Conservation (phyloP, 2,329 filamentous ascomycete species). For the Verticillium tricorpus region DNA sequence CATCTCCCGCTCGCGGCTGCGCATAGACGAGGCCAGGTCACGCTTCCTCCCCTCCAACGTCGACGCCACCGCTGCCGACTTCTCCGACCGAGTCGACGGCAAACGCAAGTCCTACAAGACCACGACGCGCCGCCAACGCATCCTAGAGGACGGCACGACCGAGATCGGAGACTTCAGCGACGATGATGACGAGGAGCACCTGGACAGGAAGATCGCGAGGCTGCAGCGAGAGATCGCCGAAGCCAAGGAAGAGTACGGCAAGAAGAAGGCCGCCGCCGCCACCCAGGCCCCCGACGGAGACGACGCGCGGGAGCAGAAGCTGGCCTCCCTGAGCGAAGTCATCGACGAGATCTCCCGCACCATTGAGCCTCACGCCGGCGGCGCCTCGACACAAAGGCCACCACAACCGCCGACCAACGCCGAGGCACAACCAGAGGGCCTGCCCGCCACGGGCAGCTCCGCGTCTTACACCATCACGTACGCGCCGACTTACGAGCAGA, state of each 20-base stretch:
- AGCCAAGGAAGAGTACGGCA: slow-evolving; percentile 58
- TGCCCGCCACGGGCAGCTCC: neutral
- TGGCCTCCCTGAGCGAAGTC: slow-evolving; percentile 66
- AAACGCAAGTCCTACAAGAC: slow-evolving; percentile 82
- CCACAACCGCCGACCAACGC: slow-evolving; percentile 19
- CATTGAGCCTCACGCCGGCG: neutral
- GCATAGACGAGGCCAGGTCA: slow-evolving; percentile 73
- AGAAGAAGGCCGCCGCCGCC: slow-evolving; percentile 38
- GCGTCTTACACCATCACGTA: slow-evolving; percentile 57
- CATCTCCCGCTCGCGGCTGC: slow-evolving; percentile 73
- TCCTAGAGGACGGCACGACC: slow-evolving; percentile 58
- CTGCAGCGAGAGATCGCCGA: slow-evolving; percentile 80
- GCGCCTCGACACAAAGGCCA: neutral
- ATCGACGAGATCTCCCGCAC: slow-evolving; percentile 59
- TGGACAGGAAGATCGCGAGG: slow-evolving; percentile 76
- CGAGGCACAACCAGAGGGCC: neutral
- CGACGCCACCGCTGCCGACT: slow-evolving; percentile 75
- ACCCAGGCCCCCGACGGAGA: slow-evolving; percentile 17
- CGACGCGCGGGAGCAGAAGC: slow-evolving; percentile 43
- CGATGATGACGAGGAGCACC: slow-evolving; percentile 62
- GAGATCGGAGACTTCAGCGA: slow-evolving; percentile 73
- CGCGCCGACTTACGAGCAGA: slow-evolving; percentile 60
- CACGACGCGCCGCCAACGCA: slow-evolving; percentile 61
- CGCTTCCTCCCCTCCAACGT: slow-evolving; percentile 73
- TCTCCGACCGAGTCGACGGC: slow-evolving; percentile 80